Conservation (phyloP, 129 eudicot genomes). For the Kitagawia praeruptora region DNA sequence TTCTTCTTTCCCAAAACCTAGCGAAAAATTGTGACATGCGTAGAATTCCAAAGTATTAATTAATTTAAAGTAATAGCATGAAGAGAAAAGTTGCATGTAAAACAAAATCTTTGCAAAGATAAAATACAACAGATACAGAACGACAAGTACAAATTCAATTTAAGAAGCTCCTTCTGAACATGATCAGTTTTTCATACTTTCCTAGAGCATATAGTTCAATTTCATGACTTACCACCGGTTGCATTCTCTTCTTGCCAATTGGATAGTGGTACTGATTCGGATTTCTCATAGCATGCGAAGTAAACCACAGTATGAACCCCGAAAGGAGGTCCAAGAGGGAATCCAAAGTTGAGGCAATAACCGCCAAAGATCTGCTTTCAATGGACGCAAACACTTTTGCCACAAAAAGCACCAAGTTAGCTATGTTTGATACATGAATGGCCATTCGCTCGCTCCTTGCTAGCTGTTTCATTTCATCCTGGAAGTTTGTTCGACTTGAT, state of each 20-base stretch:
- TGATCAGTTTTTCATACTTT: not conserved
- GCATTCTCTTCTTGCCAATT: slow-evolving; percentile 91
- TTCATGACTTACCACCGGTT: slow-evolving; percentile 67
- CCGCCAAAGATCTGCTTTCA: slow-evolving; percentile 84
- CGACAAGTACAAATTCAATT: not conserved
- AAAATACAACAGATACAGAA: not conserved
- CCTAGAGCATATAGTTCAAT: not conserved
- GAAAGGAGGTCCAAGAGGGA: slow-evolving; percentile 81
- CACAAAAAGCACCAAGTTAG: slow-evolving; percentile 62
- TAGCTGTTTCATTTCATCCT: slow-evolving; percentile 68
- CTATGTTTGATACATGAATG: slow-evolving; percentile 48
- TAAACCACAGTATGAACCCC: slow-evolving; percentile 90
- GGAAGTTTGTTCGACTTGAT: slow-evolving; percentile 11
- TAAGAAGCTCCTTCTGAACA: not conserved
- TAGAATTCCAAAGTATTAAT: too few species aligned
- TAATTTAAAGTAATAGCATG: not conserved
- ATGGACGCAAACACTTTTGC: slow-evolving; percentile 84
- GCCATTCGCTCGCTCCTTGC: slow-evolving; percentile 81
- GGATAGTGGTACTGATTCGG: slow-evolving; percentile 91
- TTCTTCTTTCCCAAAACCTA: not conserved
- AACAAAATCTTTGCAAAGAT: not conserved
- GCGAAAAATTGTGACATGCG: not conserved
- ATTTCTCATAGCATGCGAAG: slow-evolving; percentile 71
- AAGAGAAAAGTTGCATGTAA: not conserved
- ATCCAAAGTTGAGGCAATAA: slow-evolving; percentile 87